Conservation (phyloP, 345 rosid species). For the Trapa bicornis region DNA sequence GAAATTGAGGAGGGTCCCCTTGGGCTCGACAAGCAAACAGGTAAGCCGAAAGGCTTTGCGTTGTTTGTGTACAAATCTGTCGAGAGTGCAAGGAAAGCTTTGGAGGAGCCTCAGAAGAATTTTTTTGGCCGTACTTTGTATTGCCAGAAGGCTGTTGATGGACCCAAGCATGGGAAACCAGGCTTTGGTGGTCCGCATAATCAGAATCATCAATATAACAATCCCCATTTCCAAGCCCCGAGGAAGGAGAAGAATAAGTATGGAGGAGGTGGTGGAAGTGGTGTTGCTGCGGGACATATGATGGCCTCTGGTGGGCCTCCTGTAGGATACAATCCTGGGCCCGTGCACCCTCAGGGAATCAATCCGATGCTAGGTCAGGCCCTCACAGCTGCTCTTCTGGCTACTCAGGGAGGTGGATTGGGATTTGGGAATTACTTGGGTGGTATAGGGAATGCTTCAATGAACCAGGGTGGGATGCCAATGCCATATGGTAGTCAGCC, state of each 20-base stretch:
- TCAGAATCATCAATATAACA: slow-evolving; percentile 21
- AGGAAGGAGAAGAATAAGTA: slow-evolving; percentile 30
- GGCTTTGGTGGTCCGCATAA: slow-evolving; percentile 21
- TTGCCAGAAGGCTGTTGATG: slow-evolving; percentile 72
- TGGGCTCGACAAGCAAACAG: slow-evolving; percentile 67
- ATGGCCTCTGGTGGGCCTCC: slow-evolving; percentile 49
- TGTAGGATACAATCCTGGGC: slow-evolving; percentile 25
- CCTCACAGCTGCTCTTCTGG: slow-evolving; percentile 26
- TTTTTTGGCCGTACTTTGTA: slow-evolving; percentile 53
- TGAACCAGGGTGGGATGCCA: slow-evolving; percentile 21
- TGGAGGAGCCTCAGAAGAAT: slow-evolving; percentile 67
- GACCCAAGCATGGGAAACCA: slow-evolving; percentile 47
- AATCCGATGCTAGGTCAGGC: slow-evolving; percentile 38
- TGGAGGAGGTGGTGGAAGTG: slow-evolving; percentile 13
- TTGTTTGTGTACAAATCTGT: slow-evolving; percentile 51
- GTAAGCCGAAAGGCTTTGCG: slow-evolving; percentile 65
- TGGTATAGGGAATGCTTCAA: slow-evolving; percentile 9
- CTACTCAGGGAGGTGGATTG: slow-evolving; percentile 29
- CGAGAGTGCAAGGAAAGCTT: slow-evolving; percentile 54
- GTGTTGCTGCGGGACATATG: slow-evolving; percentile 47
- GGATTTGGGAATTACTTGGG: slow-evolving; percentile 26
- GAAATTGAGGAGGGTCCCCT: slow-evolving; percentile 76
- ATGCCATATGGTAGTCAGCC: slow-evolving; percentile 21
- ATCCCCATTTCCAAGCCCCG: slow-evolving; percentile 17
- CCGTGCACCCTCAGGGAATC: slow-evolving; percentile 21